Base-by-base conservation (phyloP, 2,329 filamentous ascomycete genomes). In the Beauveria pseudobassiana region DNA sequence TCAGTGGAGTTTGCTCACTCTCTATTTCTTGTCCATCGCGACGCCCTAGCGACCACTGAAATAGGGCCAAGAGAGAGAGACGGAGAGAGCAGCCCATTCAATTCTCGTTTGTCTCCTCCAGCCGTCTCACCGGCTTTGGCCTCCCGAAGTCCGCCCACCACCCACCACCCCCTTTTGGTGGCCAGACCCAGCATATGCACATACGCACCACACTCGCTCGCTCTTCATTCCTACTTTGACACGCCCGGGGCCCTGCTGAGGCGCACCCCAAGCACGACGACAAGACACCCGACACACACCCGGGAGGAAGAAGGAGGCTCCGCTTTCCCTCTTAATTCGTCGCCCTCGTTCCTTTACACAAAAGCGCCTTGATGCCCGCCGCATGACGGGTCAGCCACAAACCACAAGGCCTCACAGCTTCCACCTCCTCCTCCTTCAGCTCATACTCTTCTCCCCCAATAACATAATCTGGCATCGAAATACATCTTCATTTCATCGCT, bases 351-450 rank as follows among this genome's bases (percentile, higher is more conserved):
- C 48, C 46, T 59, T 52, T 52, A 45, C 57, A 59, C 57, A 59
- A 59, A 59, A 59, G 57, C 57, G 57, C 48, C 48, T 45, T 28
- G 38, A 59, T 59, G 57, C 57, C 57, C 57, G 22, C 56, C 57
- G 57, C 57, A 45, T 52, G 57, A 59, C 57, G 48, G 55, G 46
- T n/a, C 57, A 59, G 57, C 56, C 56, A 48, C 56, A 57, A 50
- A 59, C 57, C 57, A 34, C 57, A 30, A 59, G 51, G 57, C 57
- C 57, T 52, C 38, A 24, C 54, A 26, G 16, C 28, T 18, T 24
- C 26, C 30, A 34, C 38, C 24, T 42, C 55, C 52, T 56, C 26
- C 26, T 46, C n/a, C 42, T 59, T 51, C 48, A 59, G 55, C 55
- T 24, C 56, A 40, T 16, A 59, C 16, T n/a, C 20, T 50, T 9